Percentiles rank a stretch among this genome's conserved stretches.
Conservation (phyloP, 192 early-diverging fungal species). For the Backusella tuberculispora region DNA sequence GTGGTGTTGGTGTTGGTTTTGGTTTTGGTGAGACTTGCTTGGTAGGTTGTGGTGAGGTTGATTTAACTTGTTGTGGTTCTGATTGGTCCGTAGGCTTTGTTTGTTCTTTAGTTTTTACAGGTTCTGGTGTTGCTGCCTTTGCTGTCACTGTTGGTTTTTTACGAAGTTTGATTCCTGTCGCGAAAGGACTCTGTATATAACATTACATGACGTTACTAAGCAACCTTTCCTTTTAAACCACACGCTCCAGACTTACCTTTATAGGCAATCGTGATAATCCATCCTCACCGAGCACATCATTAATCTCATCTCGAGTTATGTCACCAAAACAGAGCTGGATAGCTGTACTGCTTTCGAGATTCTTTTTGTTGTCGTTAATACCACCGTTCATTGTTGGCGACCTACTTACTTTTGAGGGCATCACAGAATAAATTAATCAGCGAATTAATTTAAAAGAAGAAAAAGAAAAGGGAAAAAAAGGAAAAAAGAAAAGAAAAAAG, state of each 20-base stretch:
- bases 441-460: constrained; percentile 33
- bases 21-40: neutral
- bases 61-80: neutral
- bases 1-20: neutral
- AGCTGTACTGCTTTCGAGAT: constrained; percentile 7
- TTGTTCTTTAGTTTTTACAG: constrained; percentile 1
- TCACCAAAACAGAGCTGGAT: constrained; percentile 49
- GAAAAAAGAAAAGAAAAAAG: constrained; percentile 1
- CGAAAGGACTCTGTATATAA: constrained; percentile 29
- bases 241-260: constrained; percentile 35
- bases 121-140: neutral
- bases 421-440: constrained; percentile 27
- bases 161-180: constrained; percentile 29
- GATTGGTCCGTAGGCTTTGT: neutral
- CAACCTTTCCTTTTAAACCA: neutral
- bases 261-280: constrained; percentile 36
- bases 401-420: constrained; percentile 29
- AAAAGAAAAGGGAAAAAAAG: neutral
- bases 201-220: neutral
- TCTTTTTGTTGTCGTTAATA: constrained; percentile 22
- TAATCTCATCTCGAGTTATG: constrained; percentile 56
- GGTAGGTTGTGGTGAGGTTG: constrained; percentile 1
- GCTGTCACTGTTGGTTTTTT: neutral
- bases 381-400: neutral
- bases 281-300: constrained; percentile 47